A percentile compares a stretch with the other conserved stretches of the same genome.
Conservation (phyloP, 257 asterid genomes). For the Apocynum venetum region DNA sequence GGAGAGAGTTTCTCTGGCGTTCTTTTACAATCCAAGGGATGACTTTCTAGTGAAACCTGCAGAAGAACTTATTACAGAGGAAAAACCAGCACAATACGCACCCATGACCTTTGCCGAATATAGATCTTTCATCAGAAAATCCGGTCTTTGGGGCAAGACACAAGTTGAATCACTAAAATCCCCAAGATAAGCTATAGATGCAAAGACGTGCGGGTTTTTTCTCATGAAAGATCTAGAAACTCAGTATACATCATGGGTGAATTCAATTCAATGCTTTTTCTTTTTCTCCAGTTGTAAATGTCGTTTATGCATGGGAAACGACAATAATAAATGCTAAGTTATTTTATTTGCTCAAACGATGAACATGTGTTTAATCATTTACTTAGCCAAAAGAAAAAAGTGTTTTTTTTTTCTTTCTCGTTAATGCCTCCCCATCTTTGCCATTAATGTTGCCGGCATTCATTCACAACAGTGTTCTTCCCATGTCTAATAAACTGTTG, state of each 20-base stretch:
- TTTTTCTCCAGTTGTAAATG: neutral
- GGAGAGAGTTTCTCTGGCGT: slow-evolving; percentile 35
- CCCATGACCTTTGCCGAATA: slow-evolving; percentile 31
- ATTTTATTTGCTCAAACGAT: too few relatives aligned
- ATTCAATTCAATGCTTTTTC: too few relatives aligned
- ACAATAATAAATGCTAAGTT: neutral
- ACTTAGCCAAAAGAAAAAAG: too few relatives aligned
- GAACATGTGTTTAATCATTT: too few relatives aligned
- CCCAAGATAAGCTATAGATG: neutral
- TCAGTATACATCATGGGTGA: neutral
- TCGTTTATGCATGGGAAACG: neutral
- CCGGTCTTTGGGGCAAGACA: slow-evolving; percentile 35
- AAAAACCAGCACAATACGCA: slow-evolving; percentile 21
- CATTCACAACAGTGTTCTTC: too few relatives aligned
- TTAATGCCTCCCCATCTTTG: too few relatives aligned
- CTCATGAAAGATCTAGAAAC: neutral
- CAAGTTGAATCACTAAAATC: slow-evolving; percentile 33
- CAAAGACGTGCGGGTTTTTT: too few relatives aligned
- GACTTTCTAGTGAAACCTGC: slow-evolving; percentile 29
- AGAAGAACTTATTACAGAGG: slow-evolving; percentile 23
- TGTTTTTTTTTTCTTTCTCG: too few relatives aligned
- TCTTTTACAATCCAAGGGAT: slow-evolving; percentile 40
- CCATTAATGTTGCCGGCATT: too few relatives aligned
- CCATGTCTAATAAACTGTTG: too few relatives aligned
- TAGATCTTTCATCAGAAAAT: slow-evolving; percentile 32